Evolutionary conservation across 2,329 filamentous ascomycete species (phyloP).

Genomic region (Polytolypa hystricis): DNA sequence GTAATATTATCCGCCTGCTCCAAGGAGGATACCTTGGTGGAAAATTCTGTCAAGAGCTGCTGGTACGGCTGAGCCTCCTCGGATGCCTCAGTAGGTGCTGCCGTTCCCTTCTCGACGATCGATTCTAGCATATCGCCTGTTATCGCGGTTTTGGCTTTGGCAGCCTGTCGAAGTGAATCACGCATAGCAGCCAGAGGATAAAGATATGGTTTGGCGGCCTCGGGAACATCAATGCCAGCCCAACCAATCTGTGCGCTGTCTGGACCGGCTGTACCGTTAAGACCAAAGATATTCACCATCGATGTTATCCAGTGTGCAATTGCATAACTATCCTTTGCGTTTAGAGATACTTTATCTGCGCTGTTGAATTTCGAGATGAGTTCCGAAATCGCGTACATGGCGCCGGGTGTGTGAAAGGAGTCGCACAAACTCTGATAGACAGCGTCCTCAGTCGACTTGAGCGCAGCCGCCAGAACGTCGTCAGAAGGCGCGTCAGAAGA

Average conservation of each 20-base stretch:
- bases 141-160: slow-evolving; percentile 39
- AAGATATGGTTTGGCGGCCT: slow-evolving; percentile 49
- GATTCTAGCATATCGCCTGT: slow-evolving; percentile 27
- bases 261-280: slow-evolving; percentile 37
- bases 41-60: slow-evolving; percentile 35
- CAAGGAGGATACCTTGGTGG: slow-evolving; percentile 26
- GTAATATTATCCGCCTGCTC: slow-evolving; percentile 43
- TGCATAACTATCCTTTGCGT: slow-evolving; percentile 37
- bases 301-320: slow-evolving; percentile 70
- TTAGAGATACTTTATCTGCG: slow-evolving; percentile 35
- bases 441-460: slow-evolving; percentile 45
- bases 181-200: slow-evolving; percentile 47
- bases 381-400: slow-evolving; percentile 66
- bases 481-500: slow-evolving; percentile 21
- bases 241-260: slow-evolving; percentile 45
- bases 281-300: slow-evolving; percentile 73
- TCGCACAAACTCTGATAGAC: slow-evolving; percentile 60
- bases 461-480: slow-evolving; percentile 35
- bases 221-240: slow-evolving; percentile 53
- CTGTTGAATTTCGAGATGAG: slow-evolving; percentile 69
- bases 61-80: slow-evolving; percentile 35
- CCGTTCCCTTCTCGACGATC: slow-evolving; percentile 23
- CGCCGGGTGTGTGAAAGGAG: slow-evolving; percentile 76
- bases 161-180: slow-evolving; percentile 46
- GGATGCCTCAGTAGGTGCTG: slow-evolving; percentile 9